phyloP scores from a whole-genome alignment of 441 rosid species.

The Croton setiger region DNA sequence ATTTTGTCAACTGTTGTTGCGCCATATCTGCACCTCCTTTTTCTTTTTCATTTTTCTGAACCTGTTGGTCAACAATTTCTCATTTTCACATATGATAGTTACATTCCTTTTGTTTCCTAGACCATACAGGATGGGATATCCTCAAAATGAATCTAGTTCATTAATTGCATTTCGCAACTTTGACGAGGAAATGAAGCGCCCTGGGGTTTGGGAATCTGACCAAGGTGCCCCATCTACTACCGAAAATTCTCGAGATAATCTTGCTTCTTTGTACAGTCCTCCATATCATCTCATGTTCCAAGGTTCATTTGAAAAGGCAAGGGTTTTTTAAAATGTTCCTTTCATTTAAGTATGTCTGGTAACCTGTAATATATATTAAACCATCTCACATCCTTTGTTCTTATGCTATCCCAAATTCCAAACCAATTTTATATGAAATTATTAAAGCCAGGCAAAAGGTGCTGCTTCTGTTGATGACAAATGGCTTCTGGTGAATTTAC shows the following conservation, averaged over 20 bases:
- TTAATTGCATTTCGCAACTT: constrained; percentile 86
- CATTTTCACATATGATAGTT: constrained; percentile 7
- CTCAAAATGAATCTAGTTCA: constrained; percentile 49
- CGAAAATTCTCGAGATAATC: constrained; percentile 69
- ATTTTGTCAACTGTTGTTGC: neutral
- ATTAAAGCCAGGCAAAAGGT: constrained; percentile 60
- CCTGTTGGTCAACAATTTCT: neutral
- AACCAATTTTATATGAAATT: constrained; percentile 5
- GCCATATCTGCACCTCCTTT: neutral
- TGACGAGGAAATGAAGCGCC: constrained; percentile 77
- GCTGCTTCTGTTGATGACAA: constrained; percentile 70
- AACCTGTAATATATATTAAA: neutral
- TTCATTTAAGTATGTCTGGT: neutral
- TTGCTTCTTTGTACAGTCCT: constrained; percentile 91
- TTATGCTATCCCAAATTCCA: neutral
- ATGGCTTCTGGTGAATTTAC: constrained; percentile 94
- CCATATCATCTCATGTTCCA: constrained; percentile 79
- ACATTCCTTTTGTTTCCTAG: constrained; percentile 27
- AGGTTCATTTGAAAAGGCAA: constrained; percentile 92
- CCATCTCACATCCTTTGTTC: neutral
- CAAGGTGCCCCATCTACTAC: constrained; percentile 64
- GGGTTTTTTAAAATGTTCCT: neutral
- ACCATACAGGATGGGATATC: constrained; percentile 45
- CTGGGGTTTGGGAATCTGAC: constrained; percentile 92
- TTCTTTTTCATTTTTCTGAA: neutral